Percentiles rank a stretch among this genome's conserved stretches.
Conservation (phyloP, 1,139 yeast genomes). For the Cylindricascospora bacillispora region DNA sequence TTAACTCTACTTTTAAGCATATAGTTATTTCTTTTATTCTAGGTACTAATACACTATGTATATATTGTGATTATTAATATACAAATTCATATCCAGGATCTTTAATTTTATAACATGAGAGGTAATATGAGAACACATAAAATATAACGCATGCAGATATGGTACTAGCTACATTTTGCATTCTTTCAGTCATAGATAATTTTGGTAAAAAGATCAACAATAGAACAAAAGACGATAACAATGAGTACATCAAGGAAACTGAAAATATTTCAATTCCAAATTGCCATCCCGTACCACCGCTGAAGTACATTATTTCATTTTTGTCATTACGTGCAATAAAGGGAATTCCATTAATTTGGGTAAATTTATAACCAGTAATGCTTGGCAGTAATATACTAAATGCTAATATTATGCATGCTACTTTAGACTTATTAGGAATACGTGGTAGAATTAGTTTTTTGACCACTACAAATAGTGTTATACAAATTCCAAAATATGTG, state of each 20-base stretch:
- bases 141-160: conserved; percentile 22
- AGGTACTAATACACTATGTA: too few relatives aligned
- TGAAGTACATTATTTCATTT: conserved; percentile 38
- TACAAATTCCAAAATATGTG: conserved; percentile 35
- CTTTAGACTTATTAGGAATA: conserved; percentile 27
- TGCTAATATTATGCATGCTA: conserved; percentile 28
- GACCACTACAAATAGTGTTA: conserved; percentile 34
- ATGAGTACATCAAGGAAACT: conserved; percentile 37
- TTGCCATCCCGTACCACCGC: conserved; percentile 56
- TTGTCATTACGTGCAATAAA: conserved; percentile 41
- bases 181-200: conserved; percentile 8
- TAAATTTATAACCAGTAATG: conserved; percentile 52
- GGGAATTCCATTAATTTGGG: conserved; percentile 47
- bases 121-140: conserved; percentile 25
- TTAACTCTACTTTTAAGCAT: too few relatives aligned
- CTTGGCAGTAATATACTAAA: conserved; percentile 33
- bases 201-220: conserved; percentile 26
- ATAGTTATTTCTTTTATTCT: too few relatives aligned
- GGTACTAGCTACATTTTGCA: conserved; percentile 12
- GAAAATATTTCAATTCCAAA: conserved; percentile 53
- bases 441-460: conserved; percentile 34
- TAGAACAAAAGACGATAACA: conserved; percentile 32
- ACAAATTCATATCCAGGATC: conserved; percentile 29
- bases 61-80: conserved; percentile 6
- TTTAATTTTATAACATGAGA: conserved; percentile 28